Percentiles rank a stretch among this genome's conserved stretches.
These are phyloP conservation scores for Cordyceps tenuipes DNA, from an alignment of 2,329 filamentous ascomycete species.

Conservation along the genomic window DNA sequence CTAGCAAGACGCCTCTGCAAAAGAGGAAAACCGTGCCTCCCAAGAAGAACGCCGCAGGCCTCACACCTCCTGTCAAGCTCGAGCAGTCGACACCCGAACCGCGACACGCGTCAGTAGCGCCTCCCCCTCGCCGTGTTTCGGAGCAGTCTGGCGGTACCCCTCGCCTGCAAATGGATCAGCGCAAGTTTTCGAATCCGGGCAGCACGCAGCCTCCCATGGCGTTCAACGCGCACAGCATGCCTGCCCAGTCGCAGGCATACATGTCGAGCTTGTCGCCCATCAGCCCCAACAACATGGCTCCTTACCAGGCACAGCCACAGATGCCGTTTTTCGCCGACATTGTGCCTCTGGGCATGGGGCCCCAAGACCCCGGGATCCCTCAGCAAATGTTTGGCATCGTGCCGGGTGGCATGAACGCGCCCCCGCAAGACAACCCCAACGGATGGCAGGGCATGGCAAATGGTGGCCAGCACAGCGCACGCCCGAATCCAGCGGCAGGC, in stretches of 20 bases:
- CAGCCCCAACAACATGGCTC: constrained; percentile 37
- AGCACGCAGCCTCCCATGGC: constrained; percentile 5
- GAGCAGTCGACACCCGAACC: constrained; percentile 16
- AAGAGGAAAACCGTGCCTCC: constrained; percentile 21
- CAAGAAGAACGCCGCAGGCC: constrained; percentile 27
- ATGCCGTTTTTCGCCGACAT: constrained; percentile 41
- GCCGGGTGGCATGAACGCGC: constrained; percentile 28
- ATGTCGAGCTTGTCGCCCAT: constrained; percentile 41
- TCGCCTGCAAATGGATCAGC: constrained; percentile 28
- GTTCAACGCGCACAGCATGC: constrained; percentile 34
- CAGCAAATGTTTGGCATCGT: constrained; percentile 61
- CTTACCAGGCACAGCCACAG: constrained; percentile 30
- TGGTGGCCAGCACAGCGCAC: constrained; percentile 19
- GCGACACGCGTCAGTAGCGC: background rate
- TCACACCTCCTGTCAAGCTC: constrained; percentile 11
- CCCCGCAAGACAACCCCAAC: constrained; percentile 24
- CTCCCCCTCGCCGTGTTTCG: constrained; percentile 6
- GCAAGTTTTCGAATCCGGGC: constrained; percentile 32
- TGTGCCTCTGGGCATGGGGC: constrained; percentile 42
- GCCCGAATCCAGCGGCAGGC: constrained; percentile 7
- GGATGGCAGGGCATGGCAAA: constrained; percentile 35
- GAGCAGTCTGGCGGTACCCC: constrained; percentile 3
- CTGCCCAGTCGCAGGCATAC: constrained; percentile 35
- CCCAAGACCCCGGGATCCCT: constrained; percentile 43
- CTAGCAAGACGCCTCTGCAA: constrained; percentile 23